A percentile compares a stretch with the other conserved stretches of the same genome.
phyloP scores from a whole-genome alignment of 139 green algal genomes.

The Chlorella sorokiniana region DNA sequence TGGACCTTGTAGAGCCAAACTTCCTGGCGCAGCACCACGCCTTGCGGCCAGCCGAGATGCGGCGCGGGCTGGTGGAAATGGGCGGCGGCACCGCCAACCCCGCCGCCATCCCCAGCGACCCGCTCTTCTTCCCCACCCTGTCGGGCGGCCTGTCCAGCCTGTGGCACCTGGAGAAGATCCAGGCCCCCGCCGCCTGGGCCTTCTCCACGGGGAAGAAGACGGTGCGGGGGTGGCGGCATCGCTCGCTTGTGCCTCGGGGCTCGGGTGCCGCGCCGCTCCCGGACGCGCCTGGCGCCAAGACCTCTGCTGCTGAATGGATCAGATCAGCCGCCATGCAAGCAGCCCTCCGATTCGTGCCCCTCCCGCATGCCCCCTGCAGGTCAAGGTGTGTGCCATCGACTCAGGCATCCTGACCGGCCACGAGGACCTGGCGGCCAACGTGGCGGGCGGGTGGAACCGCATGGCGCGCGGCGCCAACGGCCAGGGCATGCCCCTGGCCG shows the following conservation, averaged over 20 bases:
- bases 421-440: slow-evolving; percentile 59
- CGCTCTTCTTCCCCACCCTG: background rate
- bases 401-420: slow-evolving; percentile 68
- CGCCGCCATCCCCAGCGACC: background rate
- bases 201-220: slow-evolving; percentile 16
- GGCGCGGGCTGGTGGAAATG: too few relatives aligned
- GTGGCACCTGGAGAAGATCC: slow-evolving; percentile 17
- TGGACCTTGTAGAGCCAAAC: background rate
- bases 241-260: too few relatives aligned
- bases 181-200: slow-evolving; percentile 17
- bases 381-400: slow-evolving; percentile 73
- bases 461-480: background rate
- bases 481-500: background rate
- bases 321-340: too few relatives aligned
- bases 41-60: background rate
- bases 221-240: background rate
- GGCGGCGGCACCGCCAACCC: background rate
- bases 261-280: too few relatives aligned
- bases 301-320: too few relatives aligned
- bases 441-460: slow-evolving; percentile 31
- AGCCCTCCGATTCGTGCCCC: background rate
- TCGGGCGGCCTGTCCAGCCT: background rate
- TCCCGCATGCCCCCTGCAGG: too few relatives aligned
- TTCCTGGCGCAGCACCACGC: background rate
- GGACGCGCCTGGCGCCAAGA: too few relatives aligned